Base-by-base conservation (phyloP, 768 basidiomycete genomes). In the Tephrocybe sp. region DNA sequence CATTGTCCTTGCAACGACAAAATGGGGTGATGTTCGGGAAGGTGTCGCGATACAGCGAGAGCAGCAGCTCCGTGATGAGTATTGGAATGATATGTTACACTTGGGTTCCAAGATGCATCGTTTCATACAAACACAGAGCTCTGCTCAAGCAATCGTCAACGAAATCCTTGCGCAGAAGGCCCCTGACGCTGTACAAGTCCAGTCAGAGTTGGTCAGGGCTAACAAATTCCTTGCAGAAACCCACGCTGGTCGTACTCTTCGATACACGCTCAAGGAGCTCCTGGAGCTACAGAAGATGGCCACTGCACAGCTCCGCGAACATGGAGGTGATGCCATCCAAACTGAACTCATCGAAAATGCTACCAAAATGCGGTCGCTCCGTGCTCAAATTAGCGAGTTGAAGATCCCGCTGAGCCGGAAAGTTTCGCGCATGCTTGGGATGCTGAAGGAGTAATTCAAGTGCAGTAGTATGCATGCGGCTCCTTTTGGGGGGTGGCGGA, bases 171-270 rank as follows among this genome's bases (percentile, higher is more conserved):
- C 45, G 1, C 24, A 23, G 11, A 45, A 36, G 3, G 44, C 52
- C 33, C 12, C 46, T 0, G 49, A 55, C 1, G 48, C 55, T 1
- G 31, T 58, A 12, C 41, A 57, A n/a, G 42, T 62, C 11, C 59
- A 64, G 23, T 45, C 54, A 22, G 63, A 62, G 36, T 34, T 62
- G 21, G 39, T 41, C 12, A 12, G n/a, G 19, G 22, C 21, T 11
- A 23, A 41, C 39, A 41, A 41, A 18, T 23, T 41, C 3, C 39
- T 41, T 12, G 39, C 21, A 12, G 39, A 41, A 12, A 41, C 39
- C 10, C 21, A 41, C 22, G 12, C 39, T 12, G 39, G 39, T 9
- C 39, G 39, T 24, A 41, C 39, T 24, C 21, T 41, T 10, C 22
- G 39, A 11, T 23, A 23, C 24, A 41, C 22, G 2, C 39, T 41